Evolutionary conservation across 495 filamentous ascomycete genomes (phyloP), one percentile per base, ranked within the genome.

Genomic region (Eremomyces bilateralis): DNA sequence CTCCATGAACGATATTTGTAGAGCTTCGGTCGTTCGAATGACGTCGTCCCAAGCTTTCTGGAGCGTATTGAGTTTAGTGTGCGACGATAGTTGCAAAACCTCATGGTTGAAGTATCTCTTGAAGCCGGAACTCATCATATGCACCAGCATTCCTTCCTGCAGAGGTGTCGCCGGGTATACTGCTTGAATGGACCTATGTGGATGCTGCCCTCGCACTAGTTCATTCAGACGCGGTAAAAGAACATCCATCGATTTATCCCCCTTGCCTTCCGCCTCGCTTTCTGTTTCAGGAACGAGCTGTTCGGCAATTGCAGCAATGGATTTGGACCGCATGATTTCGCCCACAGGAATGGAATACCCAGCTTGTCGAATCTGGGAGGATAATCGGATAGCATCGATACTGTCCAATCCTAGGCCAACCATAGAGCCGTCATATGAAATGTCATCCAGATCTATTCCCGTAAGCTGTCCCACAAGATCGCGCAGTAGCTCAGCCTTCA

Each of bases 101-200:
- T 85, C 73, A 39, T 78, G 73, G 40, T 84, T 91, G 54, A 81
- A 83, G 49, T 93, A 91, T 39, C 67, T 58, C 17, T 57, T 56
- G 37, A 69, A 74, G 5, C 65, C 54, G 0, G 78, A 79, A 15
- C 61, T 54, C 4, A 76, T 38, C 62, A 85, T 88, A 33, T 74
- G 68, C 0, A 71, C 71, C 29, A 91, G 57, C 66, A 93, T 80
- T 22, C 67, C 73, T 44, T 88, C 78, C 50, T 93, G 83, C 2
- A 85, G 58, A 10, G 82, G 74, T 0, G 81, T 76, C 4, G 65
- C 53, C 2, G 71, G 74, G 13, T 78, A 54, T 15, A 77, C 53
- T 51, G 40, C 1, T 39, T 49, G 24, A 45, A 2, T 4, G 31
- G 25, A 6, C 36, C 41, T 16, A 29, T 24, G 4, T 24, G 30